Evolutionary conservation across 805 yeast genomes (phyloP), one percentile per base, ranked within the genome.

Genomic region (Yamadazyma phyllophila): DNA sequence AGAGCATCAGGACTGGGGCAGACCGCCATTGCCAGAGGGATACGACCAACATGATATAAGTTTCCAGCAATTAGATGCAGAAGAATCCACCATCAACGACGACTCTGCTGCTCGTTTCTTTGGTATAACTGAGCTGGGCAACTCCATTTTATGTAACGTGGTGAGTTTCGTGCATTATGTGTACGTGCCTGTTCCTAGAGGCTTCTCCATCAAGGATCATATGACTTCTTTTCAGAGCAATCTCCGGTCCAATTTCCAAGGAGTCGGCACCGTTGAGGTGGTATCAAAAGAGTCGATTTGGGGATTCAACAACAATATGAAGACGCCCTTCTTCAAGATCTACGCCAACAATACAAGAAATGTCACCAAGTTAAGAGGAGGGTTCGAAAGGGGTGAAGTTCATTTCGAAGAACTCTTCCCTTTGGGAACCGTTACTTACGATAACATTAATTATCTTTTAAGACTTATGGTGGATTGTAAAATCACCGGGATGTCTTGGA

Each of bases 401-500:
- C 67, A 76, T 24, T 87, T 76, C 60, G 82, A 84, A 37, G 81
- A 78, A 24, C 69, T 81, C 43, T 85, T 88, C 64, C 77, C 80
- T 17, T 71, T 78, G 2, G 85, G 52, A 63, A 65, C 76, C 12
- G 82, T 85, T 56, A 82, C 97, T 0, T 94, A 83, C 61, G 99
- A 94, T 65, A 94, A 94, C 61, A 83, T 94, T 49, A 88, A 90
- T 45, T 95, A 85, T 61, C 71, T 89, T 30, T 65, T 95, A 48
- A 75, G 99, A 56, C 71, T 91, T 65, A 89, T 94, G 94, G 81
- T 94, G 36, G 99, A 94, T 66, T 84, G 96, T 65, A 81, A 84
- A 41, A 88, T 92, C 49, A 85, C 92, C 1, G 95, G 99, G 33
- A 94, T 94, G 99, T 86, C 95, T 20, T 94, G 99, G 99, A 75